phyloP scores from a whole-genome alignment of 305 asterid genomes.

The Fraxinus greggii region DNA sequence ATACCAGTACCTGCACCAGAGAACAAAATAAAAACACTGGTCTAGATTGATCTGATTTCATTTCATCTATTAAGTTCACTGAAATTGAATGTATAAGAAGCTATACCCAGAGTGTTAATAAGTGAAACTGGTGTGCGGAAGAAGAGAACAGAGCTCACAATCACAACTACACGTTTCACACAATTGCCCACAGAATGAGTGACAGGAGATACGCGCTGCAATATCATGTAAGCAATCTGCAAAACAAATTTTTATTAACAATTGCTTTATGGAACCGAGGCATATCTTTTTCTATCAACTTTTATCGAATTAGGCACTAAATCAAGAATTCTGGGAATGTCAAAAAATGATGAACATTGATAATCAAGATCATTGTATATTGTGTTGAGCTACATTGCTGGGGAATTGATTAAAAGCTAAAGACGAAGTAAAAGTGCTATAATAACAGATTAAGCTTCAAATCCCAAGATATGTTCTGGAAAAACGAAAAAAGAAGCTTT shows the following conservation, averaged over 20 bases:
- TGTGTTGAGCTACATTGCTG: not conserved
- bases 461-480: not conserved
- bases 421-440: not conserved
- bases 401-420: not conserved
- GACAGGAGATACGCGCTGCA: slow-evolving; percentile 92
- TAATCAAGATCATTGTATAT: not conserved
- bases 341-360: not conserved
- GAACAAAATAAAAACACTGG: not conserved
- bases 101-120: slow-evolving; percentile 66
- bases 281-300: not conserved
- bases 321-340: not conserved
- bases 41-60: not conserved
- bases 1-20: slow-evolving; percentile 56
- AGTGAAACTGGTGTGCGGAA: slow-evolving; percentile 88
- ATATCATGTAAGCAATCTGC: slow-evolving; percentile 94
- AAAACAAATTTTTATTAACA: slow-evolving; percentile 29
- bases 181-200: slow-evolving; percentile 95
- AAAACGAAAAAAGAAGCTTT: not conserved
- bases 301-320: not conserved
- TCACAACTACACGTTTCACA: slow-evolving; percentile 91
- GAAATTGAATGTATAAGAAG: not conserved
- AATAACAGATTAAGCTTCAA: not conserved
- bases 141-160: slow-evolving; percentile 84
- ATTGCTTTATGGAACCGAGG: not conserved
- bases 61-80: not conserved